These are phyloP conservation scores for Arthrinium phaeospermum DNA, from an alignment of 2,329 filamentous ascomycete species.

Conservation along the genomic window DNA sequence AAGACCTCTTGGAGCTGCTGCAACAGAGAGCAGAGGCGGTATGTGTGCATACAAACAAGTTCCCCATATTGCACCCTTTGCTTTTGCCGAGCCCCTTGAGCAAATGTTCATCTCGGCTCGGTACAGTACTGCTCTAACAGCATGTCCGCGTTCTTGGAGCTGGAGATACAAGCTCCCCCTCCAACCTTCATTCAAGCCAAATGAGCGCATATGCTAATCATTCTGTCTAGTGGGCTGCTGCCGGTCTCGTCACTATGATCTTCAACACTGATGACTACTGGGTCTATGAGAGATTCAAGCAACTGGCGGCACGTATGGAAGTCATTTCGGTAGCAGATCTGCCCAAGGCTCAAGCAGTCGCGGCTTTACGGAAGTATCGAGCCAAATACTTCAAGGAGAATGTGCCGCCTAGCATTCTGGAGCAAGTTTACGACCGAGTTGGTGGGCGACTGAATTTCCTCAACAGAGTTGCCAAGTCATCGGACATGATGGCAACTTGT, in stretches of 20 bases:
- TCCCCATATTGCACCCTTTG: not conserved
- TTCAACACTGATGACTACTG: conserved; percentile 99
- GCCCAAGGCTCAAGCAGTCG: conserved; percentile 76
- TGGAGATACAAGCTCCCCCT: not conserved
- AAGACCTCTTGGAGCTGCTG: conserved; percentile 89
- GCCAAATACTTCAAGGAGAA: conserved; percentile 74
- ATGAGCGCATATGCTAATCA: not conserved
- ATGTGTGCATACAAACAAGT: not conserved
- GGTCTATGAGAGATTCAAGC: conserved; percentile 95
- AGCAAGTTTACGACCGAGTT: conserved; percentile 83
- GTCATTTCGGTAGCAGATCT: conserved; percentile 87
- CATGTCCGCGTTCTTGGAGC: not conserved
- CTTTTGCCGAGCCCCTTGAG: not conserved
- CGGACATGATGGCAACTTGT: conserved; percentile 80
- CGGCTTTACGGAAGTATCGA: conserved; percentile 81
- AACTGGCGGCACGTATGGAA: conserved; percentile 92
- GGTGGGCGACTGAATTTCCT: conserved; percentile 89
- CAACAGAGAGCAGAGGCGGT: conserved; percentile 86
- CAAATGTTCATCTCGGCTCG: not conserved
- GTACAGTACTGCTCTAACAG: not conserved
- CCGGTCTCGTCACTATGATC: conserved; percentile 87
- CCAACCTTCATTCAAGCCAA: not conserved
- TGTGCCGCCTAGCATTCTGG: conserved; percentile 60
- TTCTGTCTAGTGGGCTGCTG: conserved; percentile 79
- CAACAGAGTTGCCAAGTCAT: conserved; percentile 85